Evolutionary conservation across 2,329 filamentous ascomycete species (phyloP).

Genomic region (Cladosporium sp.): DNA sequence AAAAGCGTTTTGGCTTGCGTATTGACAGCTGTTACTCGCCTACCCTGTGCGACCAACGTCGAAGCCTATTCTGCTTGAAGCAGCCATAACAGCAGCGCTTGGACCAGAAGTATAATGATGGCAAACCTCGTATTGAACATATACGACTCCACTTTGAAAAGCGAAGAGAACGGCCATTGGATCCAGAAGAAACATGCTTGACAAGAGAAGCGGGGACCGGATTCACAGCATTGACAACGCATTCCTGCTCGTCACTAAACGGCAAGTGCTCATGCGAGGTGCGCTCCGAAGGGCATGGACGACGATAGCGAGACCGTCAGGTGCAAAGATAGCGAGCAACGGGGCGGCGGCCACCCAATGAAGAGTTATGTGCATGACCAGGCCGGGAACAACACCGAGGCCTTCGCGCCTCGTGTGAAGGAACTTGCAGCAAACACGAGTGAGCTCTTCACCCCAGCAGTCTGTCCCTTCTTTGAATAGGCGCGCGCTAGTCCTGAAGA

Average conservation of each 20-base stretch:
- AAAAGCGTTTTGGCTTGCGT: conserved; percentile 3
- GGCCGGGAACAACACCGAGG: not conserved
- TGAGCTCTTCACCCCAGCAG: not conserved
- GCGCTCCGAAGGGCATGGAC: not conserved
- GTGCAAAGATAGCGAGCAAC: not conserved
- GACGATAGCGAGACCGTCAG: not conserved
- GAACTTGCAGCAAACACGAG: not conserved
- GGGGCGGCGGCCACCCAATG: not conserved
- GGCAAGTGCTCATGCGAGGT: not conserved
- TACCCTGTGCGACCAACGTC: not conserved
- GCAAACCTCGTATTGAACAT: not conserved
- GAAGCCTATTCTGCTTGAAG: not conserved
- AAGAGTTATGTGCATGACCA: not conserved
- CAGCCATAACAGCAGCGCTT: not conserved
- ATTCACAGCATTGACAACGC: not conserved
- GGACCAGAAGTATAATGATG: not conserved
- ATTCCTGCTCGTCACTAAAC: not conserved
- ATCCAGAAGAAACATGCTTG: not conserved
- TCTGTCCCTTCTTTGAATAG: not conserved
- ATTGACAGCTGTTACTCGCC: conserved; percentile 11
- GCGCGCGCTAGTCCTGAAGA: not conserved
- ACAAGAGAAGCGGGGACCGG: not conserved
- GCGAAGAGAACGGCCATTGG: not conserved
- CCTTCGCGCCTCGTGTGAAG: not conserved
- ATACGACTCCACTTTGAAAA: not conserved